phyloP scores from a whole-genome alignment of 1,284 basidiomycete genomes.

The Ustilago esculenta region DNA sequence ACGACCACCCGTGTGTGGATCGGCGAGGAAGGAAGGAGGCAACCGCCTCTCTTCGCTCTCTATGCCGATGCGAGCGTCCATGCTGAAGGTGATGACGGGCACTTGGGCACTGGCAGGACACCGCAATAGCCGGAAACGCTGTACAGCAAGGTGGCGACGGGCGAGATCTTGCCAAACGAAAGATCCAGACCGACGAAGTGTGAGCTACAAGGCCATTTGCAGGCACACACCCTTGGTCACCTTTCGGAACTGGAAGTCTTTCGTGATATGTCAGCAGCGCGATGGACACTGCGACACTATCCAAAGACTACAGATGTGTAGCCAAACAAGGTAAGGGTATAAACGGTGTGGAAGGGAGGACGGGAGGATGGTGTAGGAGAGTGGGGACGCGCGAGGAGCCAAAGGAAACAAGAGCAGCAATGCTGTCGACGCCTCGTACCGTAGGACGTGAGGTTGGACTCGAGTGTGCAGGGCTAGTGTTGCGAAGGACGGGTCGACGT shows the following conservation, averaged over 20 bases:
- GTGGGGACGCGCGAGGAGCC: not conserved
- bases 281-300: too few species aligned
- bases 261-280: too few species aligned
- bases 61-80: not conserved
- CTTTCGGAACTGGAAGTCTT: not conserved
- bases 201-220: not conserved
- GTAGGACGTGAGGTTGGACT: not conserved
- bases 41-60: not conserved
- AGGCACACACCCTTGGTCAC: not conserved
- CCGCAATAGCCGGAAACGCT: not conserved
- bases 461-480: not conserved
- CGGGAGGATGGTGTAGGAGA: too few species aligned
- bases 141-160: conserved; percentile 1
- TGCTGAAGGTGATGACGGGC: not conserved
- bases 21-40: not conserved
- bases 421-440: not conserved
- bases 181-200: not conserved
- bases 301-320: too few species aligned
- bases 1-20: conserved; percentile 26
- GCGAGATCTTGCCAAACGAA: not conserved
- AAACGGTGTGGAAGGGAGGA: not conserved
- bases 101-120: not conserved
- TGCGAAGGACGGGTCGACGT: conserved; percentile 1
- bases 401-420: too few species aligned
- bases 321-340: not conserved